Evolutionary conservation across 768 basidiomycete species (phyloP).

Genomic region (Psilocybe cyanescens): DNA sequence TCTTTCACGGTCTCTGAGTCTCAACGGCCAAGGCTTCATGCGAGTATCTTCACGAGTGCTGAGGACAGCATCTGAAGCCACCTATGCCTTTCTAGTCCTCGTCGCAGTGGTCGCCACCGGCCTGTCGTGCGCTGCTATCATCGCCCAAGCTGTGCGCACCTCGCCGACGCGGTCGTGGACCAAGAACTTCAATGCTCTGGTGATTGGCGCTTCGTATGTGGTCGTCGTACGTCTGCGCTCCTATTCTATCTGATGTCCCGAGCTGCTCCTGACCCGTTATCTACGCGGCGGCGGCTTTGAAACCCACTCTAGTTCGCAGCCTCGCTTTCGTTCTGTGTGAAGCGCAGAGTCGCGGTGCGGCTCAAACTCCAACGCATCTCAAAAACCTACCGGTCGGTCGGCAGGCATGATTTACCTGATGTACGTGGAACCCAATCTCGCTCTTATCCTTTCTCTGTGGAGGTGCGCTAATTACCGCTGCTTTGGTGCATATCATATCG

Average conservation of each 20-base stretch:
- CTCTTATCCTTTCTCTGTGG: neutral
- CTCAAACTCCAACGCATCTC: conserved; percentile 69
- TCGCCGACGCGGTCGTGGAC: conserved; percentile 56
- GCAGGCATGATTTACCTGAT: conserved; percentile 61
- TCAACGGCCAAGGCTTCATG: conserved; percentile 28
- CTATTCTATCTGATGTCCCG: neutral
- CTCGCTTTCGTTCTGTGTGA: conserved; percentile 66
- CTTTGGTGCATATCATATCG: neutral
- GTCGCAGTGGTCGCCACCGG: conserved; percentile 55
- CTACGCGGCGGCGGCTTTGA: neutral
- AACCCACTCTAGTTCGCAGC: conserved; percentile 45
- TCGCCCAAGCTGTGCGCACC: conserved; percentile 75
- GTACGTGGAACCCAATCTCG: conserved; percentile 36
- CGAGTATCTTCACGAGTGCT: conserved; percentile 41
- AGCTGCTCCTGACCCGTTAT: neutral
- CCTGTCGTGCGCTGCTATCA: conserved; percentile 65
- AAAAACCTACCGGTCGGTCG: conserved; percentile 56
- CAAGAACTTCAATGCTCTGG: conserved; percentile 68
- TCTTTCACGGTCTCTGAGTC: neutral
- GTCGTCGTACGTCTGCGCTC: conserved; percentile 53
- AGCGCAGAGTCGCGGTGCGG: conserved; percentile 70
- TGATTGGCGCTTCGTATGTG: conserved; percentile 73
- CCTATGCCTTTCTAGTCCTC: conserved; percentile 57
- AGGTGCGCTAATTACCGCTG: no score
- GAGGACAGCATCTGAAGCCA: conserved; percentile 55